Evolutionary conservation across 2,329 filamentous ascomycete species (phyloP).

Genomic region (Aspergillus sp.): DNA sequence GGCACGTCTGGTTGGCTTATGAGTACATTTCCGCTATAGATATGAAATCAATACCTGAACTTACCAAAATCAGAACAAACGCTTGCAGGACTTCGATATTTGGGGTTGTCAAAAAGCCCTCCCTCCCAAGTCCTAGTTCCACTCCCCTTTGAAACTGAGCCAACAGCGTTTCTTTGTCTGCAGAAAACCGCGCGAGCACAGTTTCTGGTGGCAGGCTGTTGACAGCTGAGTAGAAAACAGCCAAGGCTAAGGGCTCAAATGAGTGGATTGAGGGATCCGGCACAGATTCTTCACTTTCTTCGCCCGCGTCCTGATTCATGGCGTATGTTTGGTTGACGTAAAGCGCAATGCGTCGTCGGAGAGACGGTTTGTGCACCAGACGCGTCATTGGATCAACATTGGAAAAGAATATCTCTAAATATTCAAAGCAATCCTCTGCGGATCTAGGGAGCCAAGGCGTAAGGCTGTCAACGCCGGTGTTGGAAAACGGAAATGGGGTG

Average conservation of each 20-base stretch:
- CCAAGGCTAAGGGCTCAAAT: conserved; percentile 7
- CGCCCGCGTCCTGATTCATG: not conserved
- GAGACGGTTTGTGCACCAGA: conserved; percentile 4
- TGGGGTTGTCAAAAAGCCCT: conserved; percentile 1
- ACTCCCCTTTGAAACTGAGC: conserved; percentile 4
- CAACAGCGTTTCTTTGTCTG: conserved; percentile 1
- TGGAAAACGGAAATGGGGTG: not conserved
- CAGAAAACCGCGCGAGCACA: not conserved
- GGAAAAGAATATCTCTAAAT: conserved; percentile 3
- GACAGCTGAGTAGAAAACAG: conserved; percentile 5
- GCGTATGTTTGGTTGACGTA: conserved; percentile 3
- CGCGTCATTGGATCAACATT: conserved; percentile 9
- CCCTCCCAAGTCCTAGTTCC: conserved; percentile 4
- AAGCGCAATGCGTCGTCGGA: not conserved
- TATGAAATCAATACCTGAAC: not conserved
- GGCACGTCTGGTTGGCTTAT: conserved; percentile 5
- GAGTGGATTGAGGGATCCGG: not conserved
- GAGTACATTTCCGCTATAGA: not conserved
- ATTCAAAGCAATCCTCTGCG: conserved; percentile 4
- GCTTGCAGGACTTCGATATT: conserved; percentile 8
- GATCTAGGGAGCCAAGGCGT: conserved; percentile 3
- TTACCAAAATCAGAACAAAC: conserved; percentile 6
- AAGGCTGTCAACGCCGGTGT: not conserved
- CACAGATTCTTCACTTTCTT: not conserved
- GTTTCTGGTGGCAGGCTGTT: conserved; percentile 2